phyloP scores from a whole-genome alignment of 2,329 filamentous ascomycete species.

The Chaetomium sp. region DNA sequence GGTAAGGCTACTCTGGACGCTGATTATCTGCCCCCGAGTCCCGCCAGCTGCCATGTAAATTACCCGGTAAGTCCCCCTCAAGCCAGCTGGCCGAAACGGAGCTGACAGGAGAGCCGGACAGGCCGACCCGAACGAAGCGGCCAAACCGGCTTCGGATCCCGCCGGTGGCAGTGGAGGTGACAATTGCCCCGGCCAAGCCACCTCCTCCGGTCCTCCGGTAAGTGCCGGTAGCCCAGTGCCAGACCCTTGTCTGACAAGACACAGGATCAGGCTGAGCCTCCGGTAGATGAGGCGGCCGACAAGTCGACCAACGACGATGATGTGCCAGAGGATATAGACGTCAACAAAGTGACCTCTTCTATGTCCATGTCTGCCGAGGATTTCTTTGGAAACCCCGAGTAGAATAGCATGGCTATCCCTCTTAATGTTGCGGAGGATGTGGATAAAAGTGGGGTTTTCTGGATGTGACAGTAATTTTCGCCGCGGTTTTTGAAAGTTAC shows the following conservation, averaged over 20 bases:
- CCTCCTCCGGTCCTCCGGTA: neutral
- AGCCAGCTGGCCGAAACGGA: neutral
- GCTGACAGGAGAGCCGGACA: neutral
- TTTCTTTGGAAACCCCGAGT: neutral
- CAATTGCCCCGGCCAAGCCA: neutral
- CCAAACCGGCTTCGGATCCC: neutral
- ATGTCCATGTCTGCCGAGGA: neutral
- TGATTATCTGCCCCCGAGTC: no score
- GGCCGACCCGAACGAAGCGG: neutral
- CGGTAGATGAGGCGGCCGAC: neutral
- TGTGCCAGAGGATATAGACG: neutral
- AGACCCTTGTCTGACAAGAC: neutral
- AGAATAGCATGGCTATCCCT: neutral
- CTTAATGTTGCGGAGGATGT: neutral
- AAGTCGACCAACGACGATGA: neutral
- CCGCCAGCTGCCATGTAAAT: no score
- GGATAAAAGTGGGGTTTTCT: neutral
- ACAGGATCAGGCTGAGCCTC: neutral
- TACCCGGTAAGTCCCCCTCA: neutral
- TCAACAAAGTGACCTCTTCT: neutral
- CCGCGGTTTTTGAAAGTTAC: neutral
- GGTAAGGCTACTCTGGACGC: no score
- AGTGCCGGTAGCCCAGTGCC: neutral
- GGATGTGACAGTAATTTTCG: neutral
- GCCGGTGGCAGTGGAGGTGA: neutral